Evolutionary conservation across 768 basidiomycete genomes (phyloP).

Genomic region (Udeniomyces megalosporus): DNA sequence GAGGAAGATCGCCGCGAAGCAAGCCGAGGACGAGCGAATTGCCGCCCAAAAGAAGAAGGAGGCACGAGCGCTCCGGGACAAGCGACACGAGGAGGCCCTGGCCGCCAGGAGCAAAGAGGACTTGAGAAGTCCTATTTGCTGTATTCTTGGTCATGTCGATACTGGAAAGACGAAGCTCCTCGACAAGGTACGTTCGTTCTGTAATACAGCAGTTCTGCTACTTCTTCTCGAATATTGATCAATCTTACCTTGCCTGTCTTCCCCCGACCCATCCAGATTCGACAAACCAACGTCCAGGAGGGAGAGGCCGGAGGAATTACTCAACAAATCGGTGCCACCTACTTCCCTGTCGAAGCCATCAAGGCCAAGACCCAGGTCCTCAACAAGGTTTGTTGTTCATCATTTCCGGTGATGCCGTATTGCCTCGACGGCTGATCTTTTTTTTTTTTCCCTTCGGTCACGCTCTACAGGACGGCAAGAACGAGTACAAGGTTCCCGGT

Average conservation of each 20-base stretch:
- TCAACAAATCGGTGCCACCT: conserved; percentile 98
- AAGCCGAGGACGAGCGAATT: conserved; percentile 47
- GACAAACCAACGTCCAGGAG: conserved; percentile 98
- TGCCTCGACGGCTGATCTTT: not conserved
- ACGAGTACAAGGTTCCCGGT: conserved; percentile 95
- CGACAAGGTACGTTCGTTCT: conserved; percentile 56
- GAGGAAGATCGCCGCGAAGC: conserved; percentile 48
- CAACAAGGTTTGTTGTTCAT: conserved; percentile 46
- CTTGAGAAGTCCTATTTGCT: conserved; percentile 90
- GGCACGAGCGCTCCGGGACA: conserved; percentile 37
- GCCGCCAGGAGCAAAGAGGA: conserved; percentile 76
- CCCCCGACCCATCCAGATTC: conserved; percentile 46
- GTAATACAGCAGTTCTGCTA: not conserved
- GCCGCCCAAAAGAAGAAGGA: conserved; percentile 1
- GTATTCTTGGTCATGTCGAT: conserved; percentile 98
- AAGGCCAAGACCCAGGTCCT: conserved; percentile 82
- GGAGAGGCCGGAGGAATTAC: conserved; percentile 99
- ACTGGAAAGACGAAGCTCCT: conserved; percentile 96
- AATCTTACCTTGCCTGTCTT: not conserved
- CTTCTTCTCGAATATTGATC: not conserved
- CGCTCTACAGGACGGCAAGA: conserved; percentile 44
- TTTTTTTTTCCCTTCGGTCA: not conserved
- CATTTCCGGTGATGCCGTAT: not conserved
- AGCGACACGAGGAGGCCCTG: conserved; percentile 67
- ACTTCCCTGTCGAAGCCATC: conserved; percentile 93